Evolutionary conservation across 345 rosid genomes (phyloP).

Genomic region (Durio zibethinus): DNA sequence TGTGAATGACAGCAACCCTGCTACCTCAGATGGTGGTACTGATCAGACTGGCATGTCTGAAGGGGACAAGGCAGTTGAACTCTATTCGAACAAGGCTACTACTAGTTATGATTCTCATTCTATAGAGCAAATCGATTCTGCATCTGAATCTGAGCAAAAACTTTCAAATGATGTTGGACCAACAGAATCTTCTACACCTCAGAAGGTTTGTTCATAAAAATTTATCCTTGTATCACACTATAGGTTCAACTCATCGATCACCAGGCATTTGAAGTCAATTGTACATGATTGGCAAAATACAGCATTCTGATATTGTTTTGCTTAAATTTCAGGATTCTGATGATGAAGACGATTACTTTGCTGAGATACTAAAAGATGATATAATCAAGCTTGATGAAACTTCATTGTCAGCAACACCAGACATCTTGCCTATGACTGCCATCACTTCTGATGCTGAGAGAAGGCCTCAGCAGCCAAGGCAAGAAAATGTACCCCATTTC

Average conservation of each 20-base stretch:
- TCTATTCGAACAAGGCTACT: conserved; percentile 30
- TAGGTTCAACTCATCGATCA: neutral
- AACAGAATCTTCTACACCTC: conserved; percentile 45
- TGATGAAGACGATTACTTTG: conserved; percentile 54
- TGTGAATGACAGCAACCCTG: conserved; percentile 17
- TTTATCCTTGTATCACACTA: neutral
- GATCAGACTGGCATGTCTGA: conserved; percentile 30
- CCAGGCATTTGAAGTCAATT: neutral
- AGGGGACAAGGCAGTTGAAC: conserved; percentile 31
- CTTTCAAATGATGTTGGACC: conserved; percentile 24
- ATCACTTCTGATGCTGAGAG: conserved; percentile 4
- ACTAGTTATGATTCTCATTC: conserved; percentile 54
- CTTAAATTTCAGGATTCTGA: conserved; percentile 36
- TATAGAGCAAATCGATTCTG: conserved; percentile 41
- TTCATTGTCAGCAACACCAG: conserved; percentile 1
- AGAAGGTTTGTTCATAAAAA: conserved; percentile 37
- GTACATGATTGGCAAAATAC: neutral
- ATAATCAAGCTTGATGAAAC: conserved; percentile 64
- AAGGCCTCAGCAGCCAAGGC: conserved; percentile 14
- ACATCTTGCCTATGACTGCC: conserved; percentile 7
- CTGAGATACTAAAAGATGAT: conserved; percentile 79
- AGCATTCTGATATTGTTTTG: neutral
- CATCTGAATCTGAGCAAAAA: conserved; percentile 49
- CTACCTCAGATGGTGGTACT: conserved; percentile 26
- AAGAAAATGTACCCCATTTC: conserved; percentile 10